phyloP scores from a whole-genome alignment of 805 yeast genomes.

The Starmerella apis region DNA sequence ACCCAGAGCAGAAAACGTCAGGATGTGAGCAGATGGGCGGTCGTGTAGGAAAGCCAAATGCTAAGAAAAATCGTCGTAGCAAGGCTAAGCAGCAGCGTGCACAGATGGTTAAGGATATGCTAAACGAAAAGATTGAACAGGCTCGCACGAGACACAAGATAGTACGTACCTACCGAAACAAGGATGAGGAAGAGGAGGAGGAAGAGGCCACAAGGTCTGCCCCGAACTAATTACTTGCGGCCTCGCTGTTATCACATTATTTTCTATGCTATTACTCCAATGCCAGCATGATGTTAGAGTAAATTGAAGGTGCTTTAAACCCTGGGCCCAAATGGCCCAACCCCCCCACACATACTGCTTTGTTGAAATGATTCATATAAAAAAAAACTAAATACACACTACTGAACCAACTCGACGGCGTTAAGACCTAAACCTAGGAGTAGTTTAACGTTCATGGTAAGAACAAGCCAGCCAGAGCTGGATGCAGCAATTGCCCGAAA shows the following conservation, averaged over 20 bases:
- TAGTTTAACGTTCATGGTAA: slow-evolving; percentile 1
- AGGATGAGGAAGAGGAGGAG: slow-evolving; percentile 14
- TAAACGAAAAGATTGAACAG: slow-evolving; percentile 27
- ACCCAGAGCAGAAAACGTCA: slow-evolving; percentile 8
- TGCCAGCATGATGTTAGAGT: too few species aligned
- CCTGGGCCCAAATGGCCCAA: slow-evolving; percentile 4
- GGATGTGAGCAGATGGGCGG: too few species aligned
- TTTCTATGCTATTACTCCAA: too few species aligned
- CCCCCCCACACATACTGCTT: background rate
- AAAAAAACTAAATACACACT: background rate
- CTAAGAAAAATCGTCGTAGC: slow-evolving; percentile 20
- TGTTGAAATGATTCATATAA: background rate
- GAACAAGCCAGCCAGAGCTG: slow-evolving; percentile 12
- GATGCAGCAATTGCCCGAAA: slow-evolving; percentile 68
- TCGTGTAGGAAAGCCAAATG: slow-evolving; percentile 1
- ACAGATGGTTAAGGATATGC: slow-evolving; percentile 25
- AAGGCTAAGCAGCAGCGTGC: slow-evolving; percentile 20
- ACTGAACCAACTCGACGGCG: too few species aligned
- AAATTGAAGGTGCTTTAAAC: too few species aligned
- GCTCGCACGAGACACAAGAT: slow-evolving; percentile 26
- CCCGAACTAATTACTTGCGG: background rate
- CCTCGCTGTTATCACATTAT: too few species aligned
- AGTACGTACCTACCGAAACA: slow-evolving; percentile 22
- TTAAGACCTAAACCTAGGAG: too few species aligned
- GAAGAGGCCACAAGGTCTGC: background rate